Conservation (phyloP, 2,329 filamentous ascomycete species). For the Fusarium globosum region DNA sequence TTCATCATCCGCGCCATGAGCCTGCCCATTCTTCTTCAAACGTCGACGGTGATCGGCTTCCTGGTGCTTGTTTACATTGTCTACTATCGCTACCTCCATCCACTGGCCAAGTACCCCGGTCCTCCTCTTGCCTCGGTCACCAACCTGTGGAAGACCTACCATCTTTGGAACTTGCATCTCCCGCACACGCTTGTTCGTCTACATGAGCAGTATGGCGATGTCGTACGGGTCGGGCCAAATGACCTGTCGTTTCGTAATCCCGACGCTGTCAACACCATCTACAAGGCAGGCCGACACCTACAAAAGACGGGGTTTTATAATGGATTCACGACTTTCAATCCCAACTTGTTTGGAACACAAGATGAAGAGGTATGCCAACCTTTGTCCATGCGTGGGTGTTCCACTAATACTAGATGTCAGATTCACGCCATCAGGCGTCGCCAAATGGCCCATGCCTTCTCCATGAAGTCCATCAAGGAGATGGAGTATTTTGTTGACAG, state of each 20-base stretch:
- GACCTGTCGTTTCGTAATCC: neutral
- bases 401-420: neutral
- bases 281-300: neutral
- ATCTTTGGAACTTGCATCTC: neutral
- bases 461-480: neutral
- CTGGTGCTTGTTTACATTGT: neutral
- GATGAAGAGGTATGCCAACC: neutral
- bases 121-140: neutral
- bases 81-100: neutral
- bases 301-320: neutral
- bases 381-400: no score
- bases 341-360: neutral
- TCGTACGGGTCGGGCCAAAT: neutral
- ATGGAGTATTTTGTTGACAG: neutral
- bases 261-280: neutral
- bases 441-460: neutral
- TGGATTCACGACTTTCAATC: neutral
- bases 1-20: neutral
- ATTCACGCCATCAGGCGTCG: neutral
- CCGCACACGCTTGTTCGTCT: neutral
- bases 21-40: neutral
- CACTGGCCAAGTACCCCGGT: neutral
- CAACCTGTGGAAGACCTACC: neutral
- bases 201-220: neutral
- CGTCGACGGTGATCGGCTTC: fast-evolving